These are phyloP conservation scores for Wallacemonas rigidus DNA, from an alignment of 208 protist genomes.

Conservation along the genomic window DNA sequence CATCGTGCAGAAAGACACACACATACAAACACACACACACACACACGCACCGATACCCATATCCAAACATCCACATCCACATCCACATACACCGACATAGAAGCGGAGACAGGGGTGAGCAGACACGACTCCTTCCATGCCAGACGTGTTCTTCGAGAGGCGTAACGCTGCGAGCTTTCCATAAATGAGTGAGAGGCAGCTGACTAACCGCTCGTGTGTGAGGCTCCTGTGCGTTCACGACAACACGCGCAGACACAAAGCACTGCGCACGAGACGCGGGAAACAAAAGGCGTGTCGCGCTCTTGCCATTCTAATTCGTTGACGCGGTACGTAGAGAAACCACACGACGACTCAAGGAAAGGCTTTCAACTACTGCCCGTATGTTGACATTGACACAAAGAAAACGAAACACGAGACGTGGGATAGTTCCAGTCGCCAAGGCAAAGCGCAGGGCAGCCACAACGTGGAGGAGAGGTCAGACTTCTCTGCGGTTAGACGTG, in stretches of 20 bases:
- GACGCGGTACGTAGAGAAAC: neutral
- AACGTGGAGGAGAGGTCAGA: neutral
- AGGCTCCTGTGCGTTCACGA: neutral
- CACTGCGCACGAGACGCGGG: neutral
- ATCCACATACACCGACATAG: conserved; percentile 1
- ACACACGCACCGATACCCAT: neutral
- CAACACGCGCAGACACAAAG: neutral
- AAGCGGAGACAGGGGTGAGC: too few species aligned
- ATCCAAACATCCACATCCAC: neutral
- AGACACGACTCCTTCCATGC: too few species aligned
- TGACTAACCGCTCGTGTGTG: conserved; percentile 15
- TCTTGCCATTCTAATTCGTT: conserved; percentile 9
- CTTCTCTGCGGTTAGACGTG: conserved; percentile 19
- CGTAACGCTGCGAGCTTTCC: conserved; percentile 20
- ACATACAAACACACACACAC: neutral
- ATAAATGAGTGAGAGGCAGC: conserved; percentile 12
- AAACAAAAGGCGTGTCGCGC: neutral
- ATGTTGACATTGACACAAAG: too few species aligned
- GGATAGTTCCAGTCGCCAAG: too few species aligned
- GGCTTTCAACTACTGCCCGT: neutral
- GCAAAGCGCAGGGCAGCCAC: too few species aligned
- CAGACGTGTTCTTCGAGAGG: conserved; percentile 7
- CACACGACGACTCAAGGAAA: conserved; percentile 11
- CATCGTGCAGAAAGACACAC: neutral
- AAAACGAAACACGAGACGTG: too few species aligned